Percentiles rank a stretch among this genome's conserved stretches.
These are phyloP conservation scores for Fonsecaea monophora DNA, from an alignment of 2,329 filamentous ascomycete species.

Conservation along the genomic window DNA sequence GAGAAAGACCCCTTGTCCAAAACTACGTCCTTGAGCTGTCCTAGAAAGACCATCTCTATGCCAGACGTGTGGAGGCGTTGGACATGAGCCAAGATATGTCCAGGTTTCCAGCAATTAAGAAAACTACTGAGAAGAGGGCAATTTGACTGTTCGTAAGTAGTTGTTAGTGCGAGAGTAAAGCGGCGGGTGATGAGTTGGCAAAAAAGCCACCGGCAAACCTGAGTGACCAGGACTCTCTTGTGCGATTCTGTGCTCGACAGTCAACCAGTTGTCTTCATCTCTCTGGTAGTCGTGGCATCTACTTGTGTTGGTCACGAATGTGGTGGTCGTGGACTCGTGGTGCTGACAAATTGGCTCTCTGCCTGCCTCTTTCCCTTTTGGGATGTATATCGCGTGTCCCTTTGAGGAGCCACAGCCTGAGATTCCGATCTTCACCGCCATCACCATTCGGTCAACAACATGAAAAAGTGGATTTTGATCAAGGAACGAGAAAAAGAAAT, in stretches of 20 bases:
- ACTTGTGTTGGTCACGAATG: neutral
- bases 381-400: conserved; percentile 1
- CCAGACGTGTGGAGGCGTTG: neutral
- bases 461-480: neutral
- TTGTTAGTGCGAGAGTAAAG: too few species aligned
- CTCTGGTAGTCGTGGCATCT: too few species aligned
- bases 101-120: too few species aligned
- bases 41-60: neutral
- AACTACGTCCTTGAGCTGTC: neutral
- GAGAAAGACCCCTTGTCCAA: neutral
- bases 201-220: too few species aligned
- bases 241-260: too few species aligned
- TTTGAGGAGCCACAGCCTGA: neutral
- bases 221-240: too few species aligned
- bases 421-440: neutral
- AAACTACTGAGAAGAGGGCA: too few species aligned
- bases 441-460: neutral
- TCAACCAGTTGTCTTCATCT: too few species aligned
- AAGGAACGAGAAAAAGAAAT: neutral
- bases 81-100: neutral
- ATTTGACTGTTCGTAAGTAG: too few species aligned
- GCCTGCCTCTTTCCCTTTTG: neutral
- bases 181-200: too few species aligned
- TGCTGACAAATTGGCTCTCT: neutral
- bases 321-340: neutral